Percentiles rank a stretch among this genome's conserved stretches.
Evolutionary conservation across 345 rosid genomes (phyloP).

Genomic region (Arabis alpina): DNA sequence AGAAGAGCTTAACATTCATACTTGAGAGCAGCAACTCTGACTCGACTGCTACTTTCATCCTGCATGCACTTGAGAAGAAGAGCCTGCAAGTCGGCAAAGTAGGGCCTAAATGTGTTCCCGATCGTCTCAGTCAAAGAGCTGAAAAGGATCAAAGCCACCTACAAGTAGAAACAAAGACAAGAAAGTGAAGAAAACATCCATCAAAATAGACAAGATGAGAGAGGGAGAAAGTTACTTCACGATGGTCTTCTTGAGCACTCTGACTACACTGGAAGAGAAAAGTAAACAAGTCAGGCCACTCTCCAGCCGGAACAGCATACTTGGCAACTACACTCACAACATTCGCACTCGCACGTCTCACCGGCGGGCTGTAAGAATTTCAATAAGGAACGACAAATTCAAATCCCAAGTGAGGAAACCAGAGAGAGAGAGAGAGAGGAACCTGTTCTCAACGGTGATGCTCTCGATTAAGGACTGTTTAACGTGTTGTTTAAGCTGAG

Average conservation of each 20-base stretch:
- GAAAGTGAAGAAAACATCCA: neutral
- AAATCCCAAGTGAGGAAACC: neutral
- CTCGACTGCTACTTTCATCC: conserved; percentile 91
- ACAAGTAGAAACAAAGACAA: neutral
- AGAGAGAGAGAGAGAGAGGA: neutral
- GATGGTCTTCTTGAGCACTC: conserved; percentile 94
- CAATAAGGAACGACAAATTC: neutral
- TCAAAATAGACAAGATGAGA: neutral
- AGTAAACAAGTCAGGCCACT: conserved; percentile 92
- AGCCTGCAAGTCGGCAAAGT: conserved; percentile 87
- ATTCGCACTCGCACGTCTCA: conserved; percentile 97
- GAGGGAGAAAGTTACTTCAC: conserved; percentile 65
- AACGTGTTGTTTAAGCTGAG: conserved; percentile 77
- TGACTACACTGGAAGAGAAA: conserved; percentile 95
- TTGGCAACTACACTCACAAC: conserved; percentile 94
- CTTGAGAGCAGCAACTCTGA: conserved; percentile 99
- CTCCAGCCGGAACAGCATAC: conserved; percentile 94
- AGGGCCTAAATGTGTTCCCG: conserved; percentile 84
- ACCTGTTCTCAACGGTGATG: conserved; percentile 96
- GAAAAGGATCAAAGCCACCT: conserved; percentile 97
- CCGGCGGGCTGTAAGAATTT: conserved; percentile 62
- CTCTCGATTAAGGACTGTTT: conserved; percentile 91
- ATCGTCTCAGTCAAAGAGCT: conserved; percentile 98
- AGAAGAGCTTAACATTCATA: conserved; percentile 41
- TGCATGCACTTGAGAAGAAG: conserved; percentile 90